Base-by-base conservation (phyloP, 2,329 filamentous ascomycete species). In the Seiridium unicorne region DNA sequence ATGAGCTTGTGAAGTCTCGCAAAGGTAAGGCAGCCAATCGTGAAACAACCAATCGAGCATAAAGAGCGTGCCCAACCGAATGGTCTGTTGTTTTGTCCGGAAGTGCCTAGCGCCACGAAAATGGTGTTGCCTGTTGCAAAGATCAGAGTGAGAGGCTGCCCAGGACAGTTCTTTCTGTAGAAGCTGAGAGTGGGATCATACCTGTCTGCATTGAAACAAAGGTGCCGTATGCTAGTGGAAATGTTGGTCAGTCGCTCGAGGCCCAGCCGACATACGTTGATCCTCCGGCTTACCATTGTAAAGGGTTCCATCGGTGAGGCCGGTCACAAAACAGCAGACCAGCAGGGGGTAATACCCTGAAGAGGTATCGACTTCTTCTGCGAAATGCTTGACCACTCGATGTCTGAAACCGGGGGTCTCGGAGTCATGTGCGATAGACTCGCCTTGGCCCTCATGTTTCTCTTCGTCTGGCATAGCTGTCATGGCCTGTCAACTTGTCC, bases 51-150 rank as follows among this genome's bases (percentile, higher is more conserved):
- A 62, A 79, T 77, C 3, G 77, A 78, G 48, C 72, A 74, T 26
- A 79, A 70, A 10, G 77, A 79, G 13, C 76, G 74, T 13, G 74
- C 73, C 77, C 77, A 79, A 58, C 76, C 76, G 60, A 72, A 78
- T 2, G 74, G 73, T 46, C 65, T 73, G 40, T 69, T 71, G 55
- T 77, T 76, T 54, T 77, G 75, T 34, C 73, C 70, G 0, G 75
- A 76, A 0, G 75, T 72, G 3, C 76, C 76, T 11, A 78, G 68
- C 9, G 74, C 75, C n/a, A 77, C 68, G 62, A 78, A 78, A 51
- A 78, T 76, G 18, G 75, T 77, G 57, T 77, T 78, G 58, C 76
- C 75, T 72, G 64, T 5, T 8, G 3, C 5, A n/a, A 7, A 8
- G 6, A 4, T 31, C 31, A 26, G 35, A 18, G n/a, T 44, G 51